Evolutionary conservation across 768 basidiomycete species (phyloP).

Genomic region (Auriscalpium vulgare): DNA sequence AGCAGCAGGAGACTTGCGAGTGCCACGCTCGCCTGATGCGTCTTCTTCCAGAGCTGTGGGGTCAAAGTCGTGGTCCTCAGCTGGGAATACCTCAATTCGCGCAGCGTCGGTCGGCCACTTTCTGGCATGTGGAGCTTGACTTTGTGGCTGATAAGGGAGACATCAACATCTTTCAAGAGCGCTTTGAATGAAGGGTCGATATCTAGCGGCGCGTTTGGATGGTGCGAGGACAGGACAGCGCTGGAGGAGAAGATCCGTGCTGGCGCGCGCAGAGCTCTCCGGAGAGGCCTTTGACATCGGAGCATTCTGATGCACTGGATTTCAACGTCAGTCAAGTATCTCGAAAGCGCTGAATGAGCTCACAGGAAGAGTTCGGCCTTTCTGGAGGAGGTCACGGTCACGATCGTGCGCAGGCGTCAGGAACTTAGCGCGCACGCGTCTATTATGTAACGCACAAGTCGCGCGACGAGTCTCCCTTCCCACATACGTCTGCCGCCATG

Average conservation of each 20-base stretch:
- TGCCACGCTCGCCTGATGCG: constrained; percentile 27
- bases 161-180: constrained; percentile 60
- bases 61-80: constrained; percentile 22
- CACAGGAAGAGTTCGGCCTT: not conserved
- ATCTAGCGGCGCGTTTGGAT: constrained; percentile 52
- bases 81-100: constrained; percentile 49
- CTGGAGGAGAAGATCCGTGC: constrained; percentile 25
- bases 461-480: too few species aligned
- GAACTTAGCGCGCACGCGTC: not conserved
- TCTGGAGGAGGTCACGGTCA: not conserved
- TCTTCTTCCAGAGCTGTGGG: constrained; percentile 25
- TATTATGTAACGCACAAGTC: too few species aligned
- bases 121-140: not conserved
- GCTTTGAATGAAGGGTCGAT: constrained; percentile 60
- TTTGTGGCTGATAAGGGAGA: constrained; percentile 40
- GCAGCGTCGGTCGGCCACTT: constrained; percentile 19
- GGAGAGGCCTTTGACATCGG: constrained; percentile 3
- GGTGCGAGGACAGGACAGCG: constrained; percentile 22
- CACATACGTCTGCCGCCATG: not conserved
- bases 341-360: too few species aligned
- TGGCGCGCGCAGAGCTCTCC: not conserved
- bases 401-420: too few species aligned
- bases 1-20: constrained; percentile 73
- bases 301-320: constrained; percentile 3
- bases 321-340: too few species aligned